These are phyloP conservation scores for Termitomyces sp. DNA, from an alignment of 768 basidiomycete genomes.

Conservation along the genomic window DNA sequence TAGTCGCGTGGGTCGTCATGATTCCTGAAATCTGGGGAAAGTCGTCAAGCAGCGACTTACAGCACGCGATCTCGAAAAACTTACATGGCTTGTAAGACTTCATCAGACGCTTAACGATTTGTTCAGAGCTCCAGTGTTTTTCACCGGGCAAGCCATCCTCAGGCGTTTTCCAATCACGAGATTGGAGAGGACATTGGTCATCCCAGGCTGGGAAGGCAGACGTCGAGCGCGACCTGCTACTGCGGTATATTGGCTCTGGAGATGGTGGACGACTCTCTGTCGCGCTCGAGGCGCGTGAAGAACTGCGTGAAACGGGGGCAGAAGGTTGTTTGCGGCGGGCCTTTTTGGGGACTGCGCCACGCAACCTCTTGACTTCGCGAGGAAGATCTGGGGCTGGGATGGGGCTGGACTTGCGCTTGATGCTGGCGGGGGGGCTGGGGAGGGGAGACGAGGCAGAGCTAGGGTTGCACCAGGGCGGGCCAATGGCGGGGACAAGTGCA, in stretches of 20 bases:
- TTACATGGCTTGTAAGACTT: conserved; percentile 67
- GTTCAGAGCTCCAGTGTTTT: conserved; percentile 55
- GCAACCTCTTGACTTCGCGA: conserved; percentile 35
- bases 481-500: conserved; percentile 16
- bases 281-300: conserved; percentile 40
- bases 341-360: conserved; percentile 15
- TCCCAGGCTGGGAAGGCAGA: conserved; percentile 42
- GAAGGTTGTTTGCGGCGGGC: conserved; percentile 27
- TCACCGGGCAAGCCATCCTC: conserved; percentile 48
- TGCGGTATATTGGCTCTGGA: conserved; percentile 51
- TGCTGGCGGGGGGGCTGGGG: conserved; percentile 19
- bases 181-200: conserved; percentile 27
- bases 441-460: conserved; percentile 23
- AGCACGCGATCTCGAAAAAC: conserved; percentile 18
- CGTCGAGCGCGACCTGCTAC: conserved; percentile 60
- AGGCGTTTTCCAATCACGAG: conserved; percentile 43
- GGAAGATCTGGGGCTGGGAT: conserved; percentile 19
- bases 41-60: conserved; percentile 9
- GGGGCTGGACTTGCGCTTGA: conserved; percentile 29
- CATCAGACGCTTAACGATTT: conserved; percentile 54
- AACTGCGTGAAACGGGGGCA: conserved; percentile 24
- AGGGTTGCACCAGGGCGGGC: conserved; percentile 19
- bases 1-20: conserved; percentile 54
- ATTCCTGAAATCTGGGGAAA: conserved; percentile 61
- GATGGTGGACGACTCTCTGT: conserved; percentile 34